Conservation (phyloP, 2,329 filamentous ascomycete genomes). For the Nigrospora sphaerica region DNA sequence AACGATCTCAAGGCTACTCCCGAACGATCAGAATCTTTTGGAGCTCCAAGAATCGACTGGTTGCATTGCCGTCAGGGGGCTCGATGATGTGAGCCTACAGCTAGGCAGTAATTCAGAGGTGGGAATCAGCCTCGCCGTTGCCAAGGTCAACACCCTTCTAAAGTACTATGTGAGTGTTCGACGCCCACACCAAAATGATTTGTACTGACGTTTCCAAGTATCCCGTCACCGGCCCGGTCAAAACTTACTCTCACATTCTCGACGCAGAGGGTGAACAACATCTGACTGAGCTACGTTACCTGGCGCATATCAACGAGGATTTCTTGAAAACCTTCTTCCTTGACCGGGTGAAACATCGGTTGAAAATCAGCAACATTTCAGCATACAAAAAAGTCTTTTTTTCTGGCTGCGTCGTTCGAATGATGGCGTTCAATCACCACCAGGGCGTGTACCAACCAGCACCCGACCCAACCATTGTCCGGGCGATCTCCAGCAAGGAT, state of each 20-base stretch:
- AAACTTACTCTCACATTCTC: neutral
- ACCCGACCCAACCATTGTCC: neutral
- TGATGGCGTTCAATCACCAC: neutral
- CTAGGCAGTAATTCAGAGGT: conserved; percentile 1
- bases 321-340: neutral
- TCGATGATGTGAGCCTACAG: conserved; percentile 2
- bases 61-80: neutral
- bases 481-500: neutral
- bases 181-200: neutral
- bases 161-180: conserved; percentile 3
- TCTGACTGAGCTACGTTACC: conserved; percentile 3
- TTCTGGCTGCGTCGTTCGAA: conserved; percentile 1
- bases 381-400: conserved; percentile 2
- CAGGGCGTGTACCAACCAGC: neutral
- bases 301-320: conserved; percentile 1
- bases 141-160: conserved; percentile 2
- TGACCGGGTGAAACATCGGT: neutral
- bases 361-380: neutral
- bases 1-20: conserved; percentile 1
- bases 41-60: conserved; percentile 1
- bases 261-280: neutral
- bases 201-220: neutral
- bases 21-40: neutral
- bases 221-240: neutral
- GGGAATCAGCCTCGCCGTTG: neutral